Evolutionary conservation across 352 stramenopile species (phyloP).

Genomic region (Pythium brachiatum): DNA sequence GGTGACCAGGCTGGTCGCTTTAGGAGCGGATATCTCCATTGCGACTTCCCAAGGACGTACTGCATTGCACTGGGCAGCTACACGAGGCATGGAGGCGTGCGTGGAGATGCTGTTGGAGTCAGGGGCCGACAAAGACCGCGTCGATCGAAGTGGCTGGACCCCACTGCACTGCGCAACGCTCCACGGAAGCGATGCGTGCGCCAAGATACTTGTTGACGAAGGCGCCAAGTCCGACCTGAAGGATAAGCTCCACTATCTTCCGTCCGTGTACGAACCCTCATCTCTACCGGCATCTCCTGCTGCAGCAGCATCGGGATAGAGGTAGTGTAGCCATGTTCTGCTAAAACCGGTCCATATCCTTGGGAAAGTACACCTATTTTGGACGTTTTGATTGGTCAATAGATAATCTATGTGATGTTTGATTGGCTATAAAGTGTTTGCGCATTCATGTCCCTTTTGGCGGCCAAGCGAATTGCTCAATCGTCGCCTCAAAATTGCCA

Average conservation of each 20-base stretch:
- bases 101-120: conserved; percentile 32
- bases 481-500: neutral
- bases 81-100: conserved; percentile 40
- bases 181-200: conserved; percentile 40
- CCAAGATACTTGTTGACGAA: conserved; percentile 32
- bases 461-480: conserved; percentile 17
- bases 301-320: neutral
- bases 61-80: conserved; percentile 63
- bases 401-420: too few species aligned
- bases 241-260: conserved; percentile 44
- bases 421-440: conserved; percentile 37
- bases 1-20: conserved; percentile 35
- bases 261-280: conserved; percentile 17
- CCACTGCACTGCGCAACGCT: conserved; percentile 57
- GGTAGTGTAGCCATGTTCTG: conserved; percentile 26
- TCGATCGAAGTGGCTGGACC: conserved; percentile 55
- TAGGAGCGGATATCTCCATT: conserved; percentile 37
- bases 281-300: neutral
- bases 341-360: conserved; percentile 27
- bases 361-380: too few species aligned
- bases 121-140: conserved; percentile 30
- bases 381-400: too few species aligned
- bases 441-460: conserved; percentile 31
- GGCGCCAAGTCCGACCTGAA: conserved; percentile 26
- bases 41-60: conserved; percentile 48